A percentile compares a stretch with the other conserved stretches of the same genome.
Conservation (phyloP, 2,329 filamentous ascomycete species). For the Madurella fahalii region DNA sequence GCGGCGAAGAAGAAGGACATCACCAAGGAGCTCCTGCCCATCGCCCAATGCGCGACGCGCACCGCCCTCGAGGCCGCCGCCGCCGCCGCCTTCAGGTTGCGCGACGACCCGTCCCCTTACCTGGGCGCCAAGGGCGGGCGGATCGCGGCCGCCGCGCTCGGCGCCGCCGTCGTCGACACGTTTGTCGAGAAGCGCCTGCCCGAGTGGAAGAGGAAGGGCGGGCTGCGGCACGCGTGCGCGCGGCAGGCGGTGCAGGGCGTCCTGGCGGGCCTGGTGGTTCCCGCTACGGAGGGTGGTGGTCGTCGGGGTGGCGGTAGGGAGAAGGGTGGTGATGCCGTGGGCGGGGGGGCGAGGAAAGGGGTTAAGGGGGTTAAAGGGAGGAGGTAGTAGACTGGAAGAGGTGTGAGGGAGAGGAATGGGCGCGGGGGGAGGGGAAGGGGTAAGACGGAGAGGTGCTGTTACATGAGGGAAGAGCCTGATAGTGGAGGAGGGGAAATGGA, state of each 20-base stretch:
- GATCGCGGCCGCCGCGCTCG: constrained; percentile 21
- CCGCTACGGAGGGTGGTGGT: too few relatives aligned
- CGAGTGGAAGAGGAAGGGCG: constrained; percentile 20
- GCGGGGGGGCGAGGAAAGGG: background rate
- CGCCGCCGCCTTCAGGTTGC: constrained; percentile 24
- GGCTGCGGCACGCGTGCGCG: constrained; percentile 21
- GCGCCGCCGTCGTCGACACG: constrained; percentile 24
- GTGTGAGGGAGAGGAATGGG: too few relatives aligned
- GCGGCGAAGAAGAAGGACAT: background rate
- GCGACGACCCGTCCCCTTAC: constrained; percentile 25
- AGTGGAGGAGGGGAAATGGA: too few relatives aligned
- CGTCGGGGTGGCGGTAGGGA: background rate
- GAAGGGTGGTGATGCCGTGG: background rate
- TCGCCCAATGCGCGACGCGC: constrained; percentile 4
- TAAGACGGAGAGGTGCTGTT: too few relatives aligned
- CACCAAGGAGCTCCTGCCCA: background rate
- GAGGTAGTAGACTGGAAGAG: too few relatives aligned
- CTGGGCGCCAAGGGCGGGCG: constrained; percentile 25
- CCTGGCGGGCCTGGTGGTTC: constrained; percentile 22
- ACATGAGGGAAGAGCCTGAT: too few relatives aligned
- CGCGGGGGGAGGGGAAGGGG: too few relatives aligned
- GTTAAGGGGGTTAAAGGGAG: background rate
- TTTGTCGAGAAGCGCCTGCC: constrained; percentile 24
- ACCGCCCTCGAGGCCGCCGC: constrained; percentile 25
- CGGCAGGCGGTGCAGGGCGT: constrained; percentile 27